phyloP scores from a whole-genome alignment of 2,329 filamentous ascomycete genomes.

The Fusarium verticillioides region DNA sequence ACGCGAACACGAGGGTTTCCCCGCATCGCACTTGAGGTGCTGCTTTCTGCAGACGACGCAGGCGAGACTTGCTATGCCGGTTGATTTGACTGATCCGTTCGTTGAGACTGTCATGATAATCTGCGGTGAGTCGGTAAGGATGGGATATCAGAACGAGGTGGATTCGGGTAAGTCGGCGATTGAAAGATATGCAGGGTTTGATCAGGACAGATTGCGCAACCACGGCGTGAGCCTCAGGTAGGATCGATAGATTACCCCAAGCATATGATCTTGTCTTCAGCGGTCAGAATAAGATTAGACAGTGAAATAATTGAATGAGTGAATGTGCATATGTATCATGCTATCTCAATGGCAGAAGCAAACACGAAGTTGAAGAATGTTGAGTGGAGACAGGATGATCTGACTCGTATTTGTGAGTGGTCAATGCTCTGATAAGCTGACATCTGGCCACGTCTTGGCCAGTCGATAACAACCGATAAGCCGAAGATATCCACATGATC shows the following conservation, averaged over 20 bases:
- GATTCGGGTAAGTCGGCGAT: slow-evolving; percentile 20
- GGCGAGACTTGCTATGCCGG: slow-evolving; percentile 28
- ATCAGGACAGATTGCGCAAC: neutral
- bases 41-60: slow-evolving; percentile 39
- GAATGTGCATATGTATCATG: slow-evolving; percentile 1
- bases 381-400: neutral
- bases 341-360: neutral
- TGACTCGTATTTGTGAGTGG: neutral
- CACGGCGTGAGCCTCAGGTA: neutral
- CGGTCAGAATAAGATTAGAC: too few species aligned
- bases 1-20: slow-evolving; percentile 34
- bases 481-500: neutral
- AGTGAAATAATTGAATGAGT: too few species aligned
- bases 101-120: slow-evolving; percentile 20
- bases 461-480: neutral
- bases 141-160: neutral
- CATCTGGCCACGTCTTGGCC: neutral
- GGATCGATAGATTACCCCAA: neutral
- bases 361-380: neutral
- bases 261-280: neutral
- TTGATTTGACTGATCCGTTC: slow-evolving; percentile 11
- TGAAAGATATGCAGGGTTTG: neutral
- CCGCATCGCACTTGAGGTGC: slow-evolving; percentile 41
- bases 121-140: neutral
- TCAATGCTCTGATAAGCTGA: neutral